A percentile compares a stretch with the other conserved stretches of the same genome.
Evolutionary conservation across 352 stramenopile species (phyloP).

Genomic region (Albugo candida): DNA sequence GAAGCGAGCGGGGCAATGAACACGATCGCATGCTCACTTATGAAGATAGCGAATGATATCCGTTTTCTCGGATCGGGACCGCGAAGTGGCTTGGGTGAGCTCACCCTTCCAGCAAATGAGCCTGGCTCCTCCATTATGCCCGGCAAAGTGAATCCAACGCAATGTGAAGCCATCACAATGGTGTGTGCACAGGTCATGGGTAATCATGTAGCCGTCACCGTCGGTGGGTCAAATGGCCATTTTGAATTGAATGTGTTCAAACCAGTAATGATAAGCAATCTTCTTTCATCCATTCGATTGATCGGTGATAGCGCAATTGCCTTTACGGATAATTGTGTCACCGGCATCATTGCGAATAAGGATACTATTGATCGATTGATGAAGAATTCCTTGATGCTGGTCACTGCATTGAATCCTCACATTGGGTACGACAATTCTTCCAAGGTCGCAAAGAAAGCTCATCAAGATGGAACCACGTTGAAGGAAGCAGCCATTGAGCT

Average conservation of each 20-base stretch:
- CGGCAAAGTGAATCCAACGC: constrained; percentile 70
- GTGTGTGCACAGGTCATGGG: constrained; percentile 91
- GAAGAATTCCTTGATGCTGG: constrained; percentile 91
- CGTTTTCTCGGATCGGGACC: constrained; percentile 42
- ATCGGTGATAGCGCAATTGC: constrained; percentile 72
- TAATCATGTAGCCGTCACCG: constrained; percentile 86
- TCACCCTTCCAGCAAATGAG: constrained; percentile 45
- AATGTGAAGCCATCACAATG: constrained; percentile 94
- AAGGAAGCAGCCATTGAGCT: constrained; percentile 81
- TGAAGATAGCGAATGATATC: constrained; percentile 70
- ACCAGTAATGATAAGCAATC: constrained; percentile 88
- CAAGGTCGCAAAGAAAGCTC: constrained; percentile 91
- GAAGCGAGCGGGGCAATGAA: constrained; percentile 51
- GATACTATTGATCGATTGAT: constrained; percentile 85
- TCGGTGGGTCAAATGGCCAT: constrained; percentile 87
- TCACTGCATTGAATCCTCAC: constrained; percentile 91
- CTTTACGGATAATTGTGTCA: constrained; percentile 88
- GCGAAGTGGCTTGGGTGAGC: constrained; percentile 33
- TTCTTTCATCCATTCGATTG: constrained; percentile 57
- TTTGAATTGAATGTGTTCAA: constrained; percentile 98
- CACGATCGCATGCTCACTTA: constrained; percentile 45
- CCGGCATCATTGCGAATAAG: constrained; percentile 81
- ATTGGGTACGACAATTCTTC: constrained; percentile 96
- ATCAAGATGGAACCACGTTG: constrained; percentile 85
- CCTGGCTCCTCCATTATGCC: constrained; percentile 58